Evolutionary conservation across 2,329 filamentous ascomycete genomes (phyloP).

Genomic region (Pezicula radicicola): DNA sequence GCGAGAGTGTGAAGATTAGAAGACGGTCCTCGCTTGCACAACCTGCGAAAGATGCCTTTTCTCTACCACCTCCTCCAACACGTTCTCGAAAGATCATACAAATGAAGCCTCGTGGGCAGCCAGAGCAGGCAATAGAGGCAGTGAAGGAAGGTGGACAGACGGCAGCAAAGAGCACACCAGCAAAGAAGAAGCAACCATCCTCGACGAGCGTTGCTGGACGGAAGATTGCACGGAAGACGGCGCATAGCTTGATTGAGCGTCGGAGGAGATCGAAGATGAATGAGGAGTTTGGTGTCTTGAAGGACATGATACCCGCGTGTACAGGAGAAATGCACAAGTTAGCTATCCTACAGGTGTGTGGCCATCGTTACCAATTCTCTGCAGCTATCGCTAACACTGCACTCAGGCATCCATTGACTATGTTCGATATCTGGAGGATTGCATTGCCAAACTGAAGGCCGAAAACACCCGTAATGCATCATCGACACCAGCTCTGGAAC

Average conservation of each 20-base stretch:
- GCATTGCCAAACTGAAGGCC: slow-evolving; percentile 74
- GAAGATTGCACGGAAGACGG: slow-evolving; percentile 93
- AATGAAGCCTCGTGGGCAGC: slow-evolving; percentile 72
- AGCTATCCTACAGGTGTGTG: slow-evolving; percentile 81
- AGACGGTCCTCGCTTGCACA: slow-evolving; percentile 46
- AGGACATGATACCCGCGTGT: slow-evolving; percentile 94
- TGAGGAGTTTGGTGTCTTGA: slow-evolving; percentile 90
- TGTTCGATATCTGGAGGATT: slow-evolving; percentile 88
- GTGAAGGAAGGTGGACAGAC: slow-evolving; percentile 13
- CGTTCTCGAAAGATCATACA: slow-evolving; percentile 95
- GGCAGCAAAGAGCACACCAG: slow-evolving; percentile 13
- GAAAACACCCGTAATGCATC: slow-evolving; percentile 29
- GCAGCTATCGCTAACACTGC: slow-evolving; percentile 5
- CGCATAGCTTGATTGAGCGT: slow-evolving; percentile 91
- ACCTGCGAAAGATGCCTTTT: slow-evolving; percentile 59
- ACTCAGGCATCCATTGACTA: slow-evolving; percentile 91
- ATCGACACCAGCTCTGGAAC: slow-evolving; percentile 13
- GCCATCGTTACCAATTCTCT: neutral
- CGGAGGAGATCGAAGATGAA: slow-evolving; percentile 96
- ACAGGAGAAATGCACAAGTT: slow-evolving; percentile 98
- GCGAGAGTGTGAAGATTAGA: slow-evolving; percentile 35
- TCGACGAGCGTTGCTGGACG: slow-evolving; percentile 81
- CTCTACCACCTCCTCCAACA: slow-evolving; percentile 87
- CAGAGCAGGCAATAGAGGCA: slow-evolving; percentile 25
- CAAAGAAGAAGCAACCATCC: slow-evolving; percentile 75